Percentiles rank a stretch among this genome's conserved stretches.
Conservation (phyloP, 768 basidiomycete genomes). For the Podaxis mareebaensis region DNA sequence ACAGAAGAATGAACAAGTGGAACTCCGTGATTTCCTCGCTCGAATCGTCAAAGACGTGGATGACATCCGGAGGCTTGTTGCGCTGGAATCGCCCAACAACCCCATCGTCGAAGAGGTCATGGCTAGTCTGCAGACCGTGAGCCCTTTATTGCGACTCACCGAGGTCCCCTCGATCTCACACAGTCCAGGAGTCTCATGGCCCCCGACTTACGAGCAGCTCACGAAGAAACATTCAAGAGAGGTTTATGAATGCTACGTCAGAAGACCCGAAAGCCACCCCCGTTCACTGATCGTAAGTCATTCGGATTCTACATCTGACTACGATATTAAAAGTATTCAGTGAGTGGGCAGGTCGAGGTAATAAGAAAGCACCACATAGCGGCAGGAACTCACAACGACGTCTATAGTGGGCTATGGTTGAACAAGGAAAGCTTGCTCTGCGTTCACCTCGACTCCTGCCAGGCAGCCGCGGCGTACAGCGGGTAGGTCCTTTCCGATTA, state of each 20-base stretch:
- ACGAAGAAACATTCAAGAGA: conserved; percentile 34
- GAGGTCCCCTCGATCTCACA: neutral
- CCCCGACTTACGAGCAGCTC: conserved; percentile 29
- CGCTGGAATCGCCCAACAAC: conserved; percentile 29
- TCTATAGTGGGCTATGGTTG: conserved; percentile 44
- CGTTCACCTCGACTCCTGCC: conserved; percentile 36
- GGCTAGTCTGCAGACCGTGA: conserved; percentile 41
- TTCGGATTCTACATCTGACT: neutral
- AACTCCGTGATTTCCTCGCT: conserved; percentile 35
- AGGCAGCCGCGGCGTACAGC: conserved; percentile 33
- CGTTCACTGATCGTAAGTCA: conserved; percentile 40
- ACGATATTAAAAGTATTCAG: conserved; percentile 22
- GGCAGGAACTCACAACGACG: conserved; percentile 39
- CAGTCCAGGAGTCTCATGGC: conserved; percentile 35
- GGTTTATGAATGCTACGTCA: conserved; percentile 41
- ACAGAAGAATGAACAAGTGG: conserved; percentile 34
- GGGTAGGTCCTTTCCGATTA: conserved; percentile 24
- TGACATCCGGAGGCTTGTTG: conserved; percentile 36
- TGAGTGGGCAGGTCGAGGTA: conserved; percentile 41
- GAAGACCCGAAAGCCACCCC: conserved; percentile 40
- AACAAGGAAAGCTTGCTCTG: conserved; percentile 41
- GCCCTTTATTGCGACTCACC: conserved; percentile 6
- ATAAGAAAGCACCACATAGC: conserved; percentile 30
- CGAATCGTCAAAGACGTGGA: conserved; percentile 31
- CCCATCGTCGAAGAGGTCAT: conserved; percentile 39